Percentiles rank a stretch among this genome's conserved stretches.
These are phyloP conservation scores for Tricholoma flavovirens DNA, from an alignment of 768 basidiomycete species.

Conservation along the genomic window DNA sequence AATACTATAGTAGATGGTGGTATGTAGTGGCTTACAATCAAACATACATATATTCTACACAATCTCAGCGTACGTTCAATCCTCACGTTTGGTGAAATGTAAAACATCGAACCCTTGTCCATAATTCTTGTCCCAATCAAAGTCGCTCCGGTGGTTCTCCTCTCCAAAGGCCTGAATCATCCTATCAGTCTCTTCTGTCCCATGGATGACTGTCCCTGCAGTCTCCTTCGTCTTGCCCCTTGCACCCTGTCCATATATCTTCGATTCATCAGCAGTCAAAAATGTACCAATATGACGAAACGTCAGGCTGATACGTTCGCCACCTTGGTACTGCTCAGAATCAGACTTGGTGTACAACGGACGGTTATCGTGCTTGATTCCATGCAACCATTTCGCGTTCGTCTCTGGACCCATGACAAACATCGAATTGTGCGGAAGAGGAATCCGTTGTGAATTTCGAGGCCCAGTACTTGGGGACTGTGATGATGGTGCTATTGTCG, in stretches of 20 bases:
- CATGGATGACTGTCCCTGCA: conserved; percentile 50
- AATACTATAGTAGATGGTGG: no score
- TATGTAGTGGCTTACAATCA: no score
- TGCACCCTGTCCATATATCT: conserved; percentile 73
- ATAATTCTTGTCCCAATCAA: conserved; percentile 65
- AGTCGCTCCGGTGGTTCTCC: conserved; percentile 66
- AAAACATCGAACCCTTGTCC: conserved; percentile 68
- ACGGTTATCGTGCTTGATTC: conserved; percentile 73
- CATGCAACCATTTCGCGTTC: conserved; percentile 71
- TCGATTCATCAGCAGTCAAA: conserved; percentile 40
- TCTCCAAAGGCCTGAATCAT: conserved; percentile 63
- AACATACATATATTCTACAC: neutral
- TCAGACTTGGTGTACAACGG: conserved; percentile 43
- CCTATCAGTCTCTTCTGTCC: conserved; percentile 39
- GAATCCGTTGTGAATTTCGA: conserved; percentile 49
- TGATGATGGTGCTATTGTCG: neutral
- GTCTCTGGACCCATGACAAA: conserved; percentile 74
- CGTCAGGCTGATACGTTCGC: conserved; percentile 73
- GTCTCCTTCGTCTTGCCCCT: conserved; percentile 51
- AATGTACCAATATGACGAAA: conserved; percentile 79
- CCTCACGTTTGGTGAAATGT: conserved; percentile 34
- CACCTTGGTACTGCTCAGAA: conserved; percentile 43
- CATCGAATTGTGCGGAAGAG: conserved; percentile 77
- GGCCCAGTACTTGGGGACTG: neutral
- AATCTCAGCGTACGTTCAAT: neutral